Evolutionary conservation across 805 yeast species (phyloP).

Genomic region (Candida adriatica): DNA sequence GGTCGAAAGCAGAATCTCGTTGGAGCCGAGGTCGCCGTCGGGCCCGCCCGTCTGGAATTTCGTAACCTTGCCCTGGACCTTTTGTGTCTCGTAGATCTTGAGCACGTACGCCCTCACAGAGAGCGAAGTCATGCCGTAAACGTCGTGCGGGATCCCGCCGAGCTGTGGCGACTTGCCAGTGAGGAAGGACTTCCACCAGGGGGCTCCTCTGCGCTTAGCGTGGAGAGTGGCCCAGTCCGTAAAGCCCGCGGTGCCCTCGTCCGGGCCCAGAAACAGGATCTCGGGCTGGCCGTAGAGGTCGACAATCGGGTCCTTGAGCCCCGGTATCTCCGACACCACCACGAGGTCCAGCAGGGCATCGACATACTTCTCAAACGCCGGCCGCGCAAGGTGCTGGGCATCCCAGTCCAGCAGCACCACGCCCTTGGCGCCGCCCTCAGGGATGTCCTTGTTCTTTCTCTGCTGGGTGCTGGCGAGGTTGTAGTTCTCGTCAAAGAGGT

Average conservation of each 20-base stretch:
- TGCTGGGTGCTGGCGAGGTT: conserved; percentile 95
- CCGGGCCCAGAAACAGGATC: conserved; percentile 97
- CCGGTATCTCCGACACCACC: conserved; percentile 58
- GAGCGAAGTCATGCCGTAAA: conserved; percentile 94
- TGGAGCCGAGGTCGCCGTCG: conserved; percentile 96
- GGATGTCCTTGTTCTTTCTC: conserved; percentile 94
- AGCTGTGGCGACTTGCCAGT: conserved; percentile 89
- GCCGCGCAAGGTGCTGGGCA: conserved; percentile 72
- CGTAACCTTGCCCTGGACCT: conserved; percentile 52
- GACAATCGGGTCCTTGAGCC: conserved; percentile 45
- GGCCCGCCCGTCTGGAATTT: conserved; percentile 99
- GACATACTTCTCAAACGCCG: conserved; percentile 87
- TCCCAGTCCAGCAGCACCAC: conserved; percentile 72
- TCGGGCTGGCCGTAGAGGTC: conserved; percentile 81
- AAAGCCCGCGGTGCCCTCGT: conserved; percentile 93
- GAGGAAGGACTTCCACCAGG: conserved; percentile 98
- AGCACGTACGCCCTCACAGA: conserved; percentile 90
- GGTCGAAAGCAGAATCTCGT: conserved; percentile 82
- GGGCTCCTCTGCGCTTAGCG: conserved; percentile 87
- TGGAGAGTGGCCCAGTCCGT: conserved; percentile 97
- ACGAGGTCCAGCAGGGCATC: conserved; percentile 82
- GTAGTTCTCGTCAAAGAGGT: conserved; percentile 93
- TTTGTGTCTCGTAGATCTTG: conserved; percentile 74
- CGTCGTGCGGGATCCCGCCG: conserved; percentile 98
- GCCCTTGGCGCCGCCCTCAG: conserved; percentile 99